phyloP scores from a whole-genome alignment of 2,329 filamentous ascomycete species.

The Cryphonectria radicalis region DNA sequence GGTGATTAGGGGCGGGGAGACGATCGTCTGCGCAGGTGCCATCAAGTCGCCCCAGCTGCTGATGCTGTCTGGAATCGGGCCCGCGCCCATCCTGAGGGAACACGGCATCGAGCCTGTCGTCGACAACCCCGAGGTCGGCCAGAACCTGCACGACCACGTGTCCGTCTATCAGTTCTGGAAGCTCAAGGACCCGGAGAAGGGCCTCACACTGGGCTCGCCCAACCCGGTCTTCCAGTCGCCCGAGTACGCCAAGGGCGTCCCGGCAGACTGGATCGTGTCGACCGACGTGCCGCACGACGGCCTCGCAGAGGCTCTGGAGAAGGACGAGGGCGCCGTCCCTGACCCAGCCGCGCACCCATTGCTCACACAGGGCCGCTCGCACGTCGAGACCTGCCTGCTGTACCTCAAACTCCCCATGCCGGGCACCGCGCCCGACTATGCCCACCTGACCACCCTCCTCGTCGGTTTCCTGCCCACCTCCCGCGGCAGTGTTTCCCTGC shows the following conservation, averaged over 20 bases:
- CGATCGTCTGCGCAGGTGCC: conserved; percentile 39
- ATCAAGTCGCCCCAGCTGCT: conserved; percentile 41
- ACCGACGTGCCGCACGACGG: conserved; percentile 27
- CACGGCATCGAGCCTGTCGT: conserved; percentile 36
- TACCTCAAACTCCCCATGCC: conserved; percentile 30
- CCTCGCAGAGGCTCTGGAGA: conserved; percentile 30
- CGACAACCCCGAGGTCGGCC: conserved; percentile 40
- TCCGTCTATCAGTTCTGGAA: conserved; percentile 41
- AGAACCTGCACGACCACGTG: conserved; percentile 36
- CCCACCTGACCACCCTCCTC: conserved; percentile 31
- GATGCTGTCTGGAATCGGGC: conserved; percentile 41
- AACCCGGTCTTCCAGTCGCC: conserved; percentile 32
- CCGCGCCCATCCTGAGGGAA: conserved; percentile 32
- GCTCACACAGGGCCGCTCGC: conserved; percentile 30
- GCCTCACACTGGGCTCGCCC: conserved; percentile 33
- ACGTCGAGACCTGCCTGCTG: conserved; percentile 35
- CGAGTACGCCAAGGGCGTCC: conserved; percentile 31
- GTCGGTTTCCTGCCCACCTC: conserved; percentile 36
- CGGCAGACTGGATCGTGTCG: conserved; percentile 29
- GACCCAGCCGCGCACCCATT: conserved; percentile 29
- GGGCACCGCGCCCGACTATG: conserved; percentile 30
- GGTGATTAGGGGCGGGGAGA: conserved; percentile 32
- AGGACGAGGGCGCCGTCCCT: conserved; percentile 33
- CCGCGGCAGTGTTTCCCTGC: conserved; percentile 36
- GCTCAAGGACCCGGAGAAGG: conserved; percentile 34